Evolutionary conservation across 805 yeast genomes (phyloP).

Genomic region (Metschnikowia gelsemii): DNA sequence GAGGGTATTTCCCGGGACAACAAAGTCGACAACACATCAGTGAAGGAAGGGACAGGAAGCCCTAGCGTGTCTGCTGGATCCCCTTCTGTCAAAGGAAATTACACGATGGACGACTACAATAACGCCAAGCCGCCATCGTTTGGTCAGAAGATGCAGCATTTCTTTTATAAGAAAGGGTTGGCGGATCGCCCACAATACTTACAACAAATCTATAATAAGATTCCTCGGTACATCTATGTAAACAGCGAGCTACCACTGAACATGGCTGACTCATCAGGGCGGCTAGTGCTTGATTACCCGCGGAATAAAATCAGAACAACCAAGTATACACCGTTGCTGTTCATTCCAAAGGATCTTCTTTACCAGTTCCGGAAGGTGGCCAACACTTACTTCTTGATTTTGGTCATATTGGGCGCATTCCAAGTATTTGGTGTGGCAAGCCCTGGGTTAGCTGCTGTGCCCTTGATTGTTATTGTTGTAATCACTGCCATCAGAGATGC

Average conservation of each 20-base stretch:
- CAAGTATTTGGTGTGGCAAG: constrained; percentile 77
- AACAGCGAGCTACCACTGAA: constrained; percentile 49
- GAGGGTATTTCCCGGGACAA: constrained; percentile 4
- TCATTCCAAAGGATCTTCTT: constrained; percentile 78
- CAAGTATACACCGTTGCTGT: constrained; percentile 87
- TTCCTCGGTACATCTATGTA: constrained; percentile 47
- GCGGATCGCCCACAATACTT: constrained; percentile 35
- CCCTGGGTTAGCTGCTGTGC: constrained; percentile 74
- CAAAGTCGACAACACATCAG: constrained; percentile 2
- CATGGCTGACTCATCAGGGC: constrained; percentile 51
- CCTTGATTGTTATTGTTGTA: constrained; percentile 71
- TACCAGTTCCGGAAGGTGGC: constrained; percentile 81
- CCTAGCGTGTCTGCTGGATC: no score
- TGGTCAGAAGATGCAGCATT: constrained; percentile 13
- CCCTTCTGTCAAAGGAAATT: constrained; percentile 4
- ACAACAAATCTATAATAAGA: constrained; percentile 37
- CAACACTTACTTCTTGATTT: constrained; percentile 76
- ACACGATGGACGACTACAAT: constrained; percentile 16
- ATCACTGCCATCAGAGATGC: constrained; percentile 81
- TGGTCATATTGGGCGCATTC: constrained; percentile 78
- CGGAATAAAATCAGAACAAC: constrained; percentile 94
- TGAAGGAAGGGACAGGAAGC: no score
- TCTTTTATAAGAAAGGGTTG: constrained; percentile 21
- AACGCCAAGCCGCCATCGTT: constrained; percentile 16
- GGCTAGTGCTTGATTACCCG: constrained; percentile 61